Evolutionary conservation across 768 basidiomycete genomes (phyloP).

Genomic region (Kwoniella botswanensis): DNA sequence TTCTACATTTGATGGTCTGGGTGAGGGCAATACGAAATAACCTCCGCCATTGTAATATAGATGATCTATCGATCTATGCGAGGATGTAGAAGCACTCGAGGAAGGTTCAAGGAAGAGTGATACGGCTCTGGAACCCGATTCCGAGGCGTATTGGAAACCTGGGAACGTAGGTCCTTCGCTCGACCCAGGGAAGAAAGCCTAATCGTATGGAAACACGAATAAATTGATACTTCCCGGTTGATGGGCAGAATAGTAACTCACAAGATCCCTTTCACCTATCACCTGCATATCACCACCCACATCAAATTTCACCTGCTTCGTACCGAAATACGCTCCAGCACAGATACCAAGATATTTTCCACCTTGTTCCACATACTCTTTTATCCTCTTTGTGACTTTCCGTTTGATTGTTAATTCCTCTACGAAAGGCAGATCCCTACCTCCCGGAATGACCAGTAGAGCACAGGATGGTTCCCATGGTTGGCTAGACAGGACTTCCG

Average conservation of each 20-base stretch:
- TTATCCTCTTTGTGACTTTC: conserved; percentile 62
- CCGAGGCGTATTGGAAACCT: conserved; percentile 61
- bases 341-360: conserved; percentile 75
- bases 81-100: conserved; percentile 4
- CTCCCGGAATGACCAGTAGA: conserved; percentile 77
- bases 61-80: conserved; percentile 40
- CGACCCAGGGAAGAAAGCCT: conserved; percentile 60
- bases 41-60: conserved; percentile 64
- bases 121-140: conserved; percentile 60
- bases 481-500: conserved; percentile 66
- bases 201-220: not conserved
- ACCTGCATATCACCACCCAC: conserved; percentile 59
- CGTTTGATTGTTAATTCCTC: conserved; percentile 55
- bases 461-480: conserved; percentile 81
- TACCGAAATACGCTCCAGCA: conserved; percentile 66
- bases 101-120: conserved; percentile 47
- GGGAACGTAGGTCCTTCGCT: conserved; percentile 61
- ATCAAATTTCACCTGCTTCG: conserved; percentile 60
- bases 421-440: conserved; percentile 61
- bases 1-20: conserved; percentile 32
- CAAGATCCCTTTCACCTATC: conserved; percentile 59
- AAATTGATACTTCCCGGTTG: not conserved
- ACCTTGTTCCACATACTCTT: conserved; percentile 69
- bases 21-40: conserved; percentile 55
- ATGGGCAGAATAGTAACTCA: conserved; percentile 13